Percentiles rank a stretch among this genome's conserved stretches.
phyloP scores from a whole-genome alignment of 2,329 filamentous ascomycete genomes.

The Aspergillus tubingensis region DNA sequence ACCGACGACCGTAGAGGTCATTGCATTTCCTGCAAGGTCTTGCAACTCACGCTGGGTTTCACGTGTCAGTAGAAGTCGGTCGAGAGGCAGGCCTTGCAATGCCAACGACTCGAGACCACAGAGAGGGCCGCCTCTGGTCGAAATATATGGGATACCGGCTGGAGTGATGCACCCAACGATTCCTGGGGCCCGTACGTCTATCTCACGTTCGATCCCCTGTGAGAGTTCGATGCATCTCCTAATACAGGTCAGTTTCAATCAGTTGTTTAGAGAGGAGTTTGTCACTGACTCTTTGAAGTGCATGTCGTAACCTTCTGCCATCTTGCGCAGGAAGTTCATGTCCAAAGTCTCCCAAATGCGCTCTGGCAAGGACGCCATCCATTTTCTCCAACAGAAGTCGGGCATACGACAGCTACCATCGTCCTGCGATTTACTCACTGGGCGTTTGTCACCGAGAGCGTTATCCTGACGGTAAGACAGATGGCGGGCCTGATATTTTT shows the following conservation, averaged over 20 bases:
- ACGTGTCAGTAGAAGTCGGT: slow-evolving; percentile 63
- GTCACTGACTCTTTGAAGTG: slow-evolving; percentile 55
- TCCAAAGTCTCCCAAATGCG: slow-evolving; percentile 69
- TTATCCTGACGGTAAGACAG: slow-evolving; percentile 54
- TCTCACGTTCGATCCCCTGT: slow-evolving; percentile 69
- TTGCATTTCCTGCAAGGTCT: slow-evolving; percentile 76
- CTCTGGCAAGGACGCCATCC: slow-evolving; percentile 54
- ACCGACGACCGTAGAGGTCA: slow-evolving; percentile 73
- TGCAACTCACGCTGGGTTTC: slow-evolving; percentile 65
- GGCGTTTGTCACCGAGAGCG: slow-evolving; percentile 56
- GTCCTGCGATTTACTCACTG: slow-evolving; percentile 62
- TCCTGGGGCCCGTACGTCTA: slow-evolving; percentile 53
- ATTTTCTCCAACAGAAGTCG: slow-evolving; percentile 58
- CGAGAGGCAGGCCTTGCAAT: slow-evolving; percentile 68
- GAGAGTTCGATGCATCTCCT: slow-evolving; percentile 62
- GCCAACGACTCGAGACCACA: slow-evolving; percentile 63
- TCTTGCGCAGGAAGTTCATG: slow-evolving; percentile 57
- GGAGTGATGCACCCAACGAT: slow-evolving; percentile 70
- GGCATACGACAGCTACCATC: slow-evolving; percentile 56
- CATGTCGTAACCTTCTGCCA: slow-evolving; percentile 57
- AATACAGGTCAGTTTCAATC: neutral
- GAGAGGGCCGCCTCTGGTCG: slow-evolving; percentile 61
- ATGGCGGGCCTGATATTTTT: slow-evolving; percentile 61
- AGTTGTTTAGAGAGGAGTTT: neutral
- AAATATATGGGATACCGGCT: slow-evolving; percentile 61